Evolutionary conservation across 2,329 filamentous ascomycete species (phyloP).

Genomic region (Blumeriella jaapii): DNA sequence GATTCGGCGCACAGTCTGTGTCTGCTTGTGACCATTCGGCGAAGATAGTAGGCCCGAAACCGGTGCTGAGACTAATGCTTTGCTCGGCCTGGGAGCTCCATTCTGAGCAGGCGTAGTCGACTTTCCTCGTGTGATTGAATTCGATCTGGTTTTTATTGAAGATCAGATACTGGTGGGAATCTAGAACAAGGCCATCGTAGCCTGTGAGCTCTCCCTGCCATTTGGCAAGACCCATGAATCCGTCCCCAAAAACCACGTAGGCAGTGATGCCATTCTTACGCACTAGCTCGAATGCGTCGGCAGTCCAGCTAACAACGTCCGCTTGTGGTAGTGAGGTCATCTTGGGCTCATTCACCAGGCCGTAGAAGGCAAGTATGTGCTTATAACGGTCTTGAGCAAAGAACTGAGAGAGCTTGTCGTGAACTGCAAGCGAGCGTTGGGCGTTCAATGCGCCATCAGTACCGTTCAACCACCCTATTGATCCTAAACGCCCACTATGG

Average conservation of each 20-base stretch:
- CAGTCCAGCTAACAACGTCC: slow-evolving; percentile 70
- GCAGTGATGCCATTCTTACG: slow-evolving; percentile 66
- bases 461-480: slow-evolving; percentile 85
- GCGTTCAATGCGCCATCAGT: slow-evolving; percentile 68
- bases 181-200: slow-evolving; percentile 67
- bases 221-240: slow-evolving; percentile 81
- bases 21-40: slow-evolving; percentile 98
- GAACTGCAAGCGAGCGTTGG: slow-evolving; percentile 74
- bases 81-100: slow-evolving; percentile 72
- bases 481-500: slow-evolving; percentile 74
- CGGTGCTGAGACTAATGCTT: slow-evolving; percentile 61
- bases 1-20: slow-evolving; percentile 77
- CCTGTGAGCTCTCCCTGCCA: slow-evolving; percentile 77
- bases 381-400: slow-evolving; percentile 89
- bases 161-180: slow-evolving; percentile 97
- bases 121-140: slow-evolving; percentile 70
- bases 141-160: slow-evolving; percentile 86
- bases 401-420: slow-evolving; percentile 78
- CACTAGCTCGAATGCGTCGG: slow-evolving; percentile 58
- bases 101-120: slow-evolving; percentile 74
- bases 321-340: slow-evolving; percentile 60
- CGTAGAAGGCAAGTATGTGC: slow-evolving; percentile 87
- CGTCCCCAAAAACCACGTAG: slow-evolving; percentile 78
- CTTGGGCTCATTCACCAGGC: slow-evolving; percentile 84
- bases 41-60: slow-evolving; percentile 87